A percentile compares a stretch with the other conserved stretches of the same genome.
phyloP scores from a whole-genome alignment of 805 yeast genomes.

The Danielozyma ontarioensis region DNA sequence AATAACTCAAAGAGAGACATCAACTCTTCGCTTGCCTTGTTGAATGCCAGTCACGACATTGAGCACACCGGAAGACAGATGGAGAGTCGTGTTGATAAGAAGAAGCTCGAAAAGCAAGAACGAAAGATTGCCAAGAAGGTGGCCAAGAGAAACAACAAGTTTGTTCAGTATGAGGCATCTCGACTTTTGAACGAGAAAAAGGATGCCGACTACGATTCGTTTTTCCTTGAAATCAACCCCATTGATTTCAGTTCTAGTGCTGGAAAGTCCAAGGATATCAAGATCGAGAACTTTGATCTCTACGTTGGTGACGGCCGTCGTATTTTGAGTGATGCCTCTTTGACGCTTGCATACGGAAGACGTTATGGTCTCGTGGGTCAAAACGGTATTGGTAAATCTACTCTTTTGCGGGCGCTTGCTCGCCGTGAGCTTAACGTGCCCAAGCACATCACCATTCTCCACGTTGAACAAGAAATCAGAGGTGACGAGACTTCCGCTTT shows the following conservation, averaged over 20 bases:
- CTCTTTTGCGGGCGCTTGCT: conserved; percentile 83
- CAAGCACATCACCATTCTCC: conserved; percentile 89
- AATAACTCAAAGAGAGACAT: conserved; percentile 64
- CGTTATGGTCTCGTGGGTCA: conserved; percentile 98
- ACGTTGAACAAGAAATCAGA: conserved; percentile 94
- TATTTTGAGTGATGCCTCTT: conserved; percentile 80
- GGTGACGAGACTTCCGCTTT: conserved; percentile 91
- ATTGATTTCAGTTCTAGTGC: conserved; percentile 74
- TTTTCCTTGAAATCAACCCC: conserved; percentile 93
- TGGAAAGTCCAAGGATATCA: conserved; percentile 97
- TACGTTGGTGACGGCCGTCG: conserved; percentile 96
- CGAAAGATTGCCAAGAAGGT: conserved; percentile 95
- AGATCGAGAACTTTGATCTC: conserved; percentile 86
- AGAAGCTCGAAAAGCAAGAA: conserved; percentile 96
- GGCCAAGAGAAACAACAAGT: conserved; percentile 80
- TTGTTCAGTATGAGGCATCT: conserved; percentile 91
- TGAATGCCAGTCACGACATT: conserved; percentile 77
- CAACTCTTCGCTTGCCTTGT: conserved; percentile 67
- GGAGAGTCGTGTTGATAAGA: conserved; percentile 92
- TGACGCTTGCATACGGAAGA: conserved; percentile 85
- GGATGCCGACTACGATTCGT: conserved; percentile 83
- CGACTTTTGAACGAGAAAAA: conserved; percentile 65
- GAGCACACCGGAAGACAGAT: conserved; percentile 89
- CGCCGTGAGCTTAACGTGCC: conserved; percentile 93
- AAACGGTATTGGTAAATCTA: conserved; percentile 99